Percentiles rank a stretch among this genome's conserved stretches.
Evolutionary conservation across 2,329 filamentous ascomycete species (phyloP).

Genomic region (Botrytis medusae): DNA sequence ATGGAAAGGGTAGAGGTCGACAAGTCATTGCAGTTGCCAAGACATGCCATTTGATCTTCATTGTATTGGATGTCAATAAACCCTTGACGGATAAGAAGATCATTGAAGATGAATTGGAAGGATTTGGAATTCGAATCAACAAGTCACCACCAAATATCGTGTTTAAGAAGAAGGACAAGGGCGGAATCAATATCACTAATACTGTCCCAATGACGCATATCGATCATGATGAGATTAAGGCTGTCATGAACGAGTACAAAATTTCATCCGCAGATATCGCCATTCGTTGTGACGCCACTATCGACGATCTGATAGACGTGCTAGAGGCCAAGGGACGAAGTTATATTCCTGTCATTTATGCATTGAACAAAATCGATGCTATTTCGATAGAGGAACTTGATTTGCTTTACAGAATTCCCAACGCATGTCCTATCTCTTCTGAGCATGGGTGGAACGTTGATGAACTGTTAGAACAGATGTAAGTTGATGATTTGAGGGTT

Average conservation of each 20-base stretch:
- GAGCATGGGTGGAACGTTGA: slow-evolving; percentile 98
- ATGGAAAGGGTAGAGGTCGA: slow-evolving; percentile 93
- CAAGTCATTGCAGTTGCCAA: slow-evolving; percentile 99
- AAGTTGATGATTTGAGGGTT: slow-evolving; percentile 35
- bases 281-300: slow-evolving; percentile 94
- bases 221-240: slow-evolving; percentile 93
- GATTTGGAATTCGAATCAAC: slow-evolving; percentile 97
- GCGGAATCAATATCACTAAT: slow-evolving; percentile 92
- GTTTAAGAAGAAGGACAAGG: slow-evolving; percentile 99
- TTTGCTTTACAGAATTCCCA: slow-evolving; percentile 92
- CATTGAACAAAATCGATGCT: slow-evolving; percentile 97
- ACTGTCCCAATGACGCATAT: slow-evolving; percentile 92
- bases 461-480: slow-evolving; percentile 93
- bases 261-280: slow-evolving; percentile 97
- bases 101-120: slow-evolving; percentile 93
- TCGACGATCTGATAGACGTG: slow-evolving; percentile 95
- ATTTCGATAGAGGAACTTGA: slow-evolving; percentile 98
- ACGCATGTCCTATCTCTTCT: slow-evolving; percentile 94
- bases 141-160: slow-evolving; percentile 96
- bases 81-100: slow-evolving; percentile 94
- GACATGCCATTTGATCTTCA: slow-evolving; percentile 98
- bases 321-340: slow-evolving; percentile 91
- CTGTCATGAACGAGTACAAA: slow-evolving; percentile 94
- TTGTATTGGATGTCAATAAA: slow-evolving; percentile 97
- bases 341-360: slow-evolving; percentile 99